Evolutionary conservation across 164 flowering plant genomes (phyloP).

Genomic region (Annona squamosa): DNA sequence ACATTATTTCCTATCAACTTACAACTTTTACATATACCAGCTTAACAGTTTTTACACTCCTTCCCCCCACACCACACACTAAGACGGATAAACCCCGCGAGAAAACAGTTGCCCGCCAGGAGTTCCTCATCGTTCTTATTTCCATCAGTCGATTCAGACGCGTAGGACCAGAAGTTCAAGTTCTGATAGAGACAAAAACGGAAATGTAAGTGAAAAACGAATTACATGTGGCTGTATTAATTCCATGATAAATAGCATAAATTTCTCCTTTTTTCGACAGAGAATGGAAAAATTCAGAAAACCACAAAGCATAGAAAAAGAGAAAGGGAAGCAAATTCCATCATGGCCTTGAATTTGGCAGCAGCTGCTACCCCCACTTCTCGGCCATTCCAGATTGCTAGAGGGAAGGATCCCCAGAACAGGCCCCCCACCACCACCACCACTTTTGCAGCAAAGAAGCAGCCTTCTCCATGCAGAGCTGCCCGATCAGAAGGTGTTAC

Average conservation of each 20-base stretch:
- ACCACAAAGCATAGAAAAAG: background rate
- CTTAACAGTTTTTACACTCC: no score
- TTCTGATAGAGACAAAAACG: background rate
- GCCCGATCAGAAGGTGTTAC: constrained; percentile 13
- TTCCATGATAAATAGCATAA: background rate
- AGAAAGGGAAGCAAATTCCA: background rate
- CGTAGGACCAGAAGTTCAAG: background rate
- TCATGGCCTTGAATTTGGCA: constrained; percentile 8
- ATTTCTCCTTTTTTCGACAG: background rate
- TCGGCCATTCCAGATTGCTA: background rate
- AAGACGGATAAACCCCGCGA: no score
- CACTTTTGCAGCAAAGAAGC: background rate
- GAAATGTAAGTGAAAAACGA: background rate
- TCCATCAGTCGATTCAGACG: background rate
- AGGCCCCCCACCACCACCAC: background rate
- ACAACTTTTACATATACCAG: no score
- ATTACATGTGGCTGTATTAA: background rate
- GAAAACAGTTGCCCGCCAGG: no score
- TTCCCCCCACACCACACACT: no score
- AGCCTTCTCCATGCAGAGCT: constrained; percentile 7
- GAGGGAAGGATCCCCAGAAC: background rate
- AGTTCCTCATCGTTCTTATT: no score
- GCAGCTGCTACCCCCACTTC: constrained; percentile 3
- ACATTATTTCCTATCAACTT: no score
- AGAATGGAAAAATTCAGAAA: background rate